A percentile compares a stretch with the other conserved stretches of the same genome.
phyloP scores from a whole-genome alignment of 805 yeast genomes.

The Saccharomyces jurei region DNA sequence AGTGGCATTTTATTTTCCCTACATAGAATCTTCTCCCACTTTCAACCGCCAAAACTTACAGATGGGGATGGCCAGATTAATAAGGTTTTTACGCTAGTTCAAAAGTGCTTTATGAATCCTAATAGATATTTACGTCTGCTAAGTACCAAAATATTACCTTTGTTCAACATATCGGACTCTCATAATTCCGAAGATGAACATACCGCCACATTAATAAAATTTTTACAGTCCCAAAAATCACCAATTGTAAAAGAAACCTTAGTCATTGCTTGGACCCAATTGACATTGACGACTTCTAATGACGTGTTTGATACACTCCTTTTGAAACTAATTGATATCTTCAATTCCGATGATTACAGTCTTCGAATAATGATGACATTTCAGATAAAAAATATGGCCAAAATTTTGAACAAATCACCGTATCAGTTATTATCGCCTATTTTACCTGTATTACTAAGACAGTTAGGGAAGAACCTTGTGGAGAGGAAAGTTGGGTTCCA shows the following conservation, averaged over 20 bases:
- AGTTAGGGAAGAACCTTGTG: conserved; percentile 46
- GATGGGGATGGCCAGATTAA: conserved; percentile 2
- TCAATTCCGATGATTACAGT: conserved; percentile 58
- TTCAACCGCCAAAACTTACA: conserved; percentile 38
- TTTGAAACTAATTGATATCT: conserved; percentile 53
- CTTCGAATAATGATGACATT: conserved; percentile 57
- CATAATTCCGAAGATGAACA: conserved; percentile 35
- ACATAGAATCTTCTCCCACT: conserved; percentile 45
- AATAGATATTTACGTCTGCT: conserved; percentile 51
- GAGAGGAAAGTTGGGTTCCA: conserved; percentile 46
- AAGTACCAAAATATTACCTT: conserved; percentile 46
- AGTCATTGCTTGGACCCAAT: conserved; percentile 53
- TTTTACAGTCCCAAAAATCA: conserved; percentile 32
- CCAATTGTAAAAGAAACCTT: conserved; percentile 50
- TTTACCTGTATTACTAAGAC: conserved; percentile 61
- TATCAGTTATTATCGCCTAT: conserved; percentile 77
- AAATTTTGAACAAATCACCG: conserved; percentile 50
- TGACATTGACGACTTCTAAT: conserved; percentile 55
- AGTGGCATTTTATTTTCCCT: conserved; percentile 41
- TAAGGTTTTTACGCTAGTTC: conserved; percentile 34
- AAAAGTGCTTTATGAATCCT: conserved; percentile 32
- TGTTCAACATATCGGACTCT: conserved; percentile 35
- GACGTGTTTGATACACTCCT: conserved; percentile 61
- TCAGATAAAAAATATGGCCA: conserved; percentile 52
- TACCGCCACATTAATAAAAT: conserved; percentile 38